These are phyloP conservation scores for Trematosphaeria pertusa DNA, from an alignment of 2,329 filamentous ascomycete species.

Conservation along the genomic window DNA sequence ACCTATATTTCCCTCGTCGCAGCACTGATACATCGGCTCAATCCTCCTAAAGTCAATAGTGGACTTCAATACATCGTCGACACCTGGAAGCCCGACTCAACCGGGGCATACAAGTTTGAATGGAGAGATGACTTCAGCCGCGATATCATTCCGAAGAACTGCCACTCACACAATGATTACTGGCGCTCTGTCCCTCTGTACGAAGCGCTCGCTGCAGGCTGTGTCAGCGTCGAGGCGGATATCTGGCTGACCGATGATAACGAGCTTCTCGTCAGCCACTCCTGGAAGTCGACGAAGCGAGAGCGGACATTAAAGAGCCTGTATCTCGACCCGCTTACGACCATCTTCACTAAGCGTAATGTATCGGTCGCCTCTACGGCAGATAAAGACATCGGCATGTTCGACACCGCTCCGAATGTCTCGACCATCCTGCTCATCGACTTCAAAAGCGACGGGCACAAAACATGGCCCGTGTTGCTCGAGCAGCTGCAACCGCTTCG, in stretches of 20 bases:
- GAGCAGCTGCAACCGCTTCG: conserved; percentile 66
- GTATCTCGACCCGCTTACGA: conserved; percentile 49
- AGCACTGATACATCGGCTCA: conserved; percentile 26
- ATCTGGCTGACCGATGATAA: conserved; percentile 33
- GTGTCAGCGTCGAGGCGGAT: conserved; percentile 42
- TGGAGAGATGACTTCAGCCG: conserved; percentile 49
- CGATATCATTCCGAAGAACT: conserved; percentile 44
- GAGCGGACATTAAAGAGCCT: conserved; percentile 33
- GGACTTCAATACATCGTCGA: conserved; percentile 34
- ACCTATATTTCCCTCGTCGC: conserved; percentile 33
- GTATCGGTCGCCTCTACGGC: conserved; percentile 22
- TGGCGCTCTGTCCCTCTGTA: conserved; percentile 51
- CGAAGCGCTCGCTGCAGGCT: conserved; percentile 49
- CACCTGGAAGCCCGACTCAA: conserved; percentile 30
- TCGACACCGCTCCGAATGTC: conserved; percentile 47
- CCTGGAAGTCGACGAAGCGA: conserved; percentile 22
- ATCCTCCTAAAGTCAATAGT: conserved; percentile 24
- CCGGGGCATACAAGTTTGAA: conserved; percentile 25
- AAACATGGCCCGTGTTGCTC: conserved; percentile 62
- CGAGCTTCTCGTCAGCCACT: conserved; percentile 40
- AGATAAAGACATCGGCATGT: conserved; percentile 58
- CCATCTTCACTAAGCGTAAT: conserved; percentile 45
- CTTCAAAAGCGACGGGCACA: conserved; percentile 65
- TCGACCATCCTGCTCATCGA: conserved; percentile 71
- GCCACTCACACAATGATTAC: conserved; percentile 55